These are phyloP conservation scores for Eutypella sp. DNA, from an alignment of 2,329 filamentous ascomycete species.

Conservation along the genomic window DNA sequence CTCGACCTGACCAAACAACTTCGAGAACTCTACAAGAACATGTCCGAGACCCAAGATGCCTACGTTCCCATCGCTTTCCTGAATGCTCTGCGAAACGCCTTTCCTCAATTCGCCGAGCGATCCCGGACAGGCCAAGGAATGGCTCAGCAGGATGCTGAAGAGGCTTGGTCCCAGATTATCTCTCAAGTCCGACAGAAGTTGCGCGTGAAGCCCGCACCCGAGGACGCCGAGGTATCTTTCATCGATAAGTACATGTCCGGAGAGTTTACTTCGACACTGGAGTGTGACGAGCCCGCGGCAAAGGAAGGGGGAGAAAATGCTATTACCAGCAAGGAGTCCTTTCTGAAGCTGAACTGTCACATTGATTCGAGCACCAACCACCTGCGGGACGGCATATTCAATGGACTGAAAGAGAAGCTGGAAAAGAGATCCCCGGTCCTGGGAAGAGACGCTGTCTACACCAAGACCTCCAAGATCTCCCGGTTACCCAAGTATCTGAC, in stretches of 20 bases:
- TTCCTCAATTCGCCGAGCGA: conserved; percentile 90
- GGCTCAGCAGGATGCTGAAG: conserved; percentile 97
- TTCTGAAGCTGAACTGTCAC: conserved; percentile 94
- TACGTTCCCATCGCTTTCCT: conserved; percentile 81
- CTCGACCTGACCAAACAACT: conserved; percentile 73
- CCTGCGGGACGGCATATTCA: conserved; percentile 78
- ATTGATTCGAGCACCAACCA: conserved; percentile 87
- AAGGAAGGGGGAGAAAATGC: conserved; percentile 69
- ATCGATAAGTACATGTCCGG: conserved; percentile 89
- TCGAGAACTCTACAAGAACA: conserved; percentile 78
- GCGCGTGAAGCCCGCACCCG: conserved; percentile 52
- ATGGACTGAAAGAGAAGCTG: conserved; percentile 78
- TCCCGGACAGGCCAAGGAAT: conserved; percentile 77
- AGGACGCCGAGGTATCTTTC: conserved; percentile 59
- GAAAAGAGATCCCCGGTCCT: conserved; percentile 82
- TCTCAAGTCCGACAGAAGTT: conserved; percentile 76
- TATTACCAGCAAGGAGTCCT: conserved; percentile 63
- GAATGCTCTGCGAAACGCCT: conserved; percentile 69
- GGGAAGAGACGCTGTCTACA: conserved; percentile 76
- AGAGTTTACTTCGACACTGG: conserved; percentile 69
- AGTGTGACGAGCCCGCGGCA: conserved; percentile 78
- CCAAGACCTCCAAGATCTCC: conserved; percentile 84
- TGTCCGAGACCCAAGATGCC: conserved; percentile 85
- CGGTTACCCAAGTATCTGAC: conserved; percentile 92
- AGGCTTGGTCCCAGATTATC: conserved; percentile 95